A percentile compares a stretch with the other conserved stretches of the same genome.
Evolutionary conservation across 1,284 basidiomycete genomes (phyloP).

Genomic region (Tilletia setariae): DNA sequence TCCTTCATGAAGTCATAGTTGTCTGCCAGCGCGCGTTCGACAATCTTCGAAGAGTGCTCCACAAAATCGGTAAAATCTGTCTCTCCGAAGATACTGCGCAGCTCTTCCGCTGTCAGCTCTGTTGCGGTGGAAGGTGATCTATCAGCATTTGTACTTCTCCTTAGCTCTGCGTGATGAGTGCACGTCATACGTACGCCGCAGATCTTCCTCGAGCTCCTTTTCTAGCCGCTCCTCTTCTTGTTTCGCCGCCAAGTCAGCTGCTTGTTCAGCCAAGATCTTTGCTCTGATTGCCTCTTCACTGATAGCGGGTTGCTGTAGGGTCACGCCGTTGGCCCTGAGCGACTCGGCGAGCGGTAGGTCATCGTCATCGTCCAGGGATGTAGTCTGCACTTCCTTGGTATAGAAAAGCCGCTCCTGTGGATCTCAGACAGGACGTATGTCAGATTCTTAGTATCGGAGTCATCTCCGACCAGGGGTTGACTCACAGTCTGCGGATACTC

Average conservation of each 20-base stretch:
- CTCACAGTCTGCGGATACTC: constrained; percentile 13
- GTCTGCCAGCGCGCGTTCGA: constrained; percentile 92
- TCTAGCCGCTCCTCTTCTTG: constrained; percentile 64
- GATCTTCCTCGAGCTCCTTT: constrained; percentile 70
- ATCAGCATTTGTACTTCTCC: neutral
- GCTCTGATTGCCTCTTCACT: constrained; percentile 26
- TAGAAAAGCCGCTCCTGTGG: constrained; percentile 81
- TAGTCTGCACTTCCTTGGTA: constrained; percentile 89
- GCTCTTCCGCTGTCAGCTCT: constrained; percentile 83
- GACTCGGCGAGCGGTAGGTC: constrained; percentile 50
- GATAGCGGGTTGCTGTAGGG: neutral
- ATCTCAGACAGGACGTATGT: neutral
- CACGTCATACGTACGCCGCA: constrained; percentile 62
- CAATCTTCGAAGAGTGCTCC: constrained; percentile 88
- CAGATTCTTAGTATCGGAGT: neutral
- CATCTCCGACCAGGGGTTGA: neutral
- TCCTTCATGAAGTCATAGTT: constrained; percentile 94
- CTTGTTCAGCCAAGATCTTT: constrained; percentile 13
- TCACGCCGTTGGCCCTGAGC: neutral
- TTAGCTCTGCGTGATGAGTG: neutral
- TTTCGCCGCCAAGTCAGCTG: constrained; percentile 10
- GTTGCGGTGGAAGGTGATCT: constrained; percentile 13
- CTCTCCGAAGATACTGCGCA: constrained; percentile 72
- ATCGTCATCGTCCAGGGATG: constrained; percentile 59
- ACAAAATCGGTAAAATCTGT: constrained; percentile 91